Conservation (phyloP, 1,284 basidiomycete species). For the Calocybe gambosa region DNA sequence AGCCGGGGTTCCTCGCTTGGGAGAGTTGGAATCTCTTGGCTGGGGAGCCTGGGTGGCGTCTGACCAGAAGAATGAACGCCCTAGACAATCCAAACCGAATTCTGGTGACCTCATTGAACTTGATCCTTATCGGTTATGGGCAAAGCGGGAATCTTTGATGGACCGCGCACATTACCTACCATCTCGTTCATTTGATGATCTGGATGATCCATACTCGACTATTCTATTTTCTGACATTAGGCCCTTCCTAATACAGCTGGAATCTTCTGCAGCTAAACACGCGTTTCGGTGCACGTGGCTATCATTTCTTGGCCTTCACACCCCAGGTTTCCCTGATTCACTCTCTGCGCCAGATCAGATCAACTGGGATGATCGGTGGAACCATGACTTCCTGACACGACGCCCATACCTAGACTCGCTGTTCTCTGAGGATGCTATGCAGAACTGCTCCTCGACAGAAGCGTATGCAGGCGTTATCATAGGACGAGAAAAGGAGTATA, state of each 20-base stretch:
- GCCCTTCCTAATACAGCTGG: slow-evolving; percentile 59
- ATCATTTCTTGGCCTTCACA: slow-evolving; percentile 68
- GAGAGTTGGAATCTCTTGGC: slow-evolving; percentile 54
- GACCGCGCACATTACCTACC: slow-evolving; percentile 46
- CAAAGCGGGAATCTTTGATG: slow-evolving; percentile 46
- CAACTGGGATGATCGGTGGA: slow-evolving; percentile 65
- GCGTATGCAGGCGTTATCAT: slow-evolving; percentile 59
- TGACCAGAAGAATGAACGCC: slow-evolving; percentile 22
- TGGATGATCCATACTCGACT: slow-evolving; percentile 71
- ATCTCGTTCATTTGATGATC: slow-evolving; percentile 52
- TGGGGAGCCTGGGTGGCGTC: slow-evolving; percentile 56
- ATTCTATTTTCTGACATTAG: slow-evolving; percentile 80
- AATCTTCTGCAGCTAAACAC: slow-evolving; percentile 44
- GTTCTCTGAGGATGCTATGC: slow-evolving; percentile 39
- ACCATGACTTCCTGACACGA: slow-evolving; percentile 36
- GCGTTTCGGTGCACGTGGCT: slow-evolving; percentile 75
- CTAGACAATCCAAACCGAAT: slow-evolving; percentile 8
- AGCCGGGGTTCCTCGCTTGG: slow-evolving; percentile 57
- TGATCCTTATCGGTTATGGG: slow-evolving; percentile 73
- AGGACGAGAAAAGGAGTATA: slow-evolving; percentile 57
- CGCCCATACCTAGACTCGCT: slow-evolving; percentile 40
- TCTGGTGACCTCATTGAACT: slow-evolving; percentile 21
- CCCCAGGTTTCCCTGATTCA: slow-evolving; percentile 55
- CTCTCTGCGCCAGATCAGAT: slow-evolving; percentile 27
- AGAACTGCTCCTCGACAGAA: slow-evolving; percentile 39